Conservation (phyloP, 1,284 basidiomycete genomes). For the Vanrija sp. region DNA sequence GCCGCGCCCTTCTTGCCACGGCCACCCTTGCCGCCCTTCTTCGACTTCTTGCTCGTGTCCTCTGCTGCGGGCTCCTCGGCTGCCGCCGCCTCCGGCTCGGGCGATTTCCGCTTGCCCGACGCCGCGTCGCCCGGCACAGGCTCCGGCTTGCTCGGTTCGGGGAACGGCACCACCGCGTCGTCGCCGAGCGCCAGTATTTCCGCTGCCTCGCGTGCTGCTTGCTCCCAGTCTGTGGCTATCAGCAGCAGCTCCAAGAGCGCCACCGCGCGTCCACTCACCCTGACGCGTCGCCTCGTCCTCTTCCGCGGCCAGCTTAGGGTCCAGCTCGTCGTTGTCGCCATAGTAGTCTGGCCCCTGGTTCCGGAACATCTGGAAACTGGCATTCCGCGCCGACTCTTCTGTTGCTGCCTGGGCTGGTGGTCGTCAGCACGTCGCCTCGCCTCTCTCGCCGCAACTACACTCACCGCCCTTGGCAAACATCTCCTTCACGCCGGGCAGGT, state of each 20-base stretch:
- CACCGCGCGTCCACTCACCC: constrained; percentile 54
- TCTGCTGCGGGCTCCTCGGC: constrained; percentile 2
- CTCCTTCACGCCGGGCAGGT: constrained; percentile 91
- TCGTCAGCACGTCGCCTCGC: background rate
- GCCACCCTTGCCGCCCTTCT: constrained; percentile 62
- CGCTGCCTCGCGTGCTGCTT: constrained; percentile 45
- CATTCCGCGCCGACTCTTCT: constrained; percentile 66
- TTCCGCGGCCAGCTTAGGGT: constrained; percentile 64
- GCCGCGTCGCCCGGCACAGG: background rate
- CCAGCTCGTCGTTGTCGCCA: constrained; percentile 84
- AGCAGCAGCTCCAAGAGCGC: background rate
- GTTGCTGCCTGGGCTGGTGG: constrained; percentile 64
- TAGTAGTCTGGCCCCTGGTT: constrained; percentile 85
- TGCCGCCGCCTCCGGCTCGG: constrained; percentile 10
- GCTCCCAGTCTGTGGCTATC: constrained; percentile 63
- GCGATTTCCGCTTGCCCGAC: constrained; percentile 9
- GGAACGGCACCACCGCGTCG: constrained; percentile 6
- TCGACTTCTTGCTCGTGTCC: constrained; percentile 3
- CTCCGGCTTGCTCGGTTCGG: constrained; percentile 1
- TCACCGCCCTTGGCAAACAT: constrained; percentile 79
- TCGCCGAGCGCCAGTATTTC: constrained; percentile 15
- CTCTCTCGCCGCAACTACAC: constrained; percentile 3
- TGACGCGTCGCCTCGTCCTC: constrained; percentile 70
- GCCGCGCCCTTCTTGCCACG: constrained; percentile 56
- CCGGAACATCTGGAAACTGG: constrained; percentile 82